Evolutionary conservation across 1,284 basidiomycete species (phyloP), one percentile per base, ranked within the genome.

Genomic region (Lignosus rhinocerotis): DNA sequence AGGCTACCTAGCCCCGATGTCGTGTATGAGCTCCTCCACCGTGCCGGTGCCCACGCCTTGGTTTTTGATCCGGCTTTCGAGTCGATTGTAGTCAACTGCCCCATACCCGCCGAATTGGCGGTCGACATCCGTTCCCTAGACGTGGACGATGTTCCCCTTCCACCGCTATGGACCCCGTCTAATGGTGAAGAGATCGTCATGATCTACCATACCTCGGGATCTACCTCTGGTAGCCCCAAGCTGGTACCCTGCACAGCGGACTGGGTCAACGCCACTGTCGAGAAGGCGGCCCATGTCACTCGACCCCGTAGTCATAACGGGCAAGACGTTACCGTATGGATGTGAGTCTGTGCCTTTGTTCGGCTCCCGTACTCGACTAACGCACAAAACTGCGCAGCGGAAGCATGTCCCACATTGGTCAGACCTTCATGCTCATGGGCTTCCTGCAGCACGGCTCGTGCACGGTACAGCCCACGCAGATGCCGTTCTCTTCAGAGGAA

Each of bases 171-270:
- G 80, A 44, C 69, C 70, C 45, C 73, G 7, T 47, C 58, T 11
- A 48, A 39, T 14, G 58, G 48, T 6, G 60, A 64, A 55, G 78
- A 80, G 41, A 74, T 76, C 11, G 80, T 80, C 31, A 86, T 89
- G 75, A 75, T 88, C 54, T 89, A 88, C 77, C 87, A 90, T 70
- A 90, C 88, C 16, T 86, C 84, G 55, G 87, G 87, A 21, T 88
- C 87, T 32, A 90, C 88, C 14, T 88, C 86, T 3, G 70, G 71
- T 11, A 67, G 66, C 16, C 71, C 71, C 2, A 72, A 72, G 61
- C 63, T 72, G 6, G 67, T 72, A 3, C 69, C 63, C 12, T 71
- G 71, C 56, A 69, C 58, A 34, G 69, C 68, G 19, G 54, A 48
- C 41, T 72, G 71, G 71, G 63, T 70, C 16, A 56, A 69, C 55